Evolutionary conservation across 2,329 filamentous ascomycete species (phyloP).

Genomic region (Eutypella sp.): DNA sequence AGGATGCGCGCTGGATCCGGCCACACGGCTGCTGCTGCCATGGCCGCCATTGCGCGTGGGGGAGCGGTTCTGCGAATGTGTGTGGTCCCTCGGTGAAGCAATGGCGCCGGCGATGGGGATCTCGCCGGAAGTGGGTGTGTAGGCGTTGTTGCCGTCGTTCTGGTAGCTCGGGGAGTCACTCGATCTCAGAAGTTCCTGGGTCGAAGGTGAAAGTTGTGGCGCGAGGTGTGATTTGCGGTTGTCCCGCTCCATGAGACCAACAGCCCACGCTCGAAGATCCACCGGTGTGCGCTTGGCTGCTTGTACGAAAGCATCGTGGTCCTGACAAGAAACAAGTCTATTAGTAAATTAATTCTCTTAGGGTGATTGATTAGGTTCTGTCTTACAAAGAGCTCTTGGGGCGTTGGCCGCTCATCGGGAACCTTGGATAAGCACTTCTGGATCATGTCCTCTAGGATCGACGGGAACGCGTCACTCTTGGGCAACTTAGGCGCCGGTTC

Average conservation of each 20-base stretch:
- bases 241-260: constrained; percentile 88
- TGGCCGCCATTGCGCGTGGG: constrained; percentile 44
- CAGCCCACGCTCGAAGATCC: constrained; percentile 87
- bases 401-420: constrained; percentile 83
- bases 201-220: constrained; percentile 72
- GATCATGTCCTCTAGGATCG: constrained; percentile 93
- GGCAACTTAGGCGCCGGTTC: constrained; percentile 90
- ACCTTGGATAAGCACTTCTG: constrained; percentile 92
- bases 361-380: not conserved
- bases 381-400: constrained; percentile 85
- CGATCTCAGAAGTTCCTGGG: constrained; percentile 67
- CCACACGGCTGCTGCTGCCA: constrained; percentile 25
- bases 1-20: constrained; percentile 42
- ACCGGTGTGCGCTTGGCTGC: constrained; percentile 96
- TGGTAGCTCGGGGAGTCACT: constrained; percentile 54
- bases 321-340: too few relatives aligned
- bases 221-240: constrained; percentile 93
- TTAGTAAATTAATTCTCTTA: constrained; percentile 18
- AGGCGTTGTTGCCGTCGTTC: constrained; percentile 39
- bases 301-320: constrained; percentile 89
- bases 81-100: constrained; percentile 48
- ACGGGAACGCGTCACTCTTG: constrained; percentile 95
- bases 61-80: constrained; percentile 43
- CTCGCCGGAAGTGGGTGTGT: constrained; percentile 66
- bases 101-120: constrained; percentile 62